Conservation (phyloP, 306 rosid genomes). For the Urtica urens region DNA sequence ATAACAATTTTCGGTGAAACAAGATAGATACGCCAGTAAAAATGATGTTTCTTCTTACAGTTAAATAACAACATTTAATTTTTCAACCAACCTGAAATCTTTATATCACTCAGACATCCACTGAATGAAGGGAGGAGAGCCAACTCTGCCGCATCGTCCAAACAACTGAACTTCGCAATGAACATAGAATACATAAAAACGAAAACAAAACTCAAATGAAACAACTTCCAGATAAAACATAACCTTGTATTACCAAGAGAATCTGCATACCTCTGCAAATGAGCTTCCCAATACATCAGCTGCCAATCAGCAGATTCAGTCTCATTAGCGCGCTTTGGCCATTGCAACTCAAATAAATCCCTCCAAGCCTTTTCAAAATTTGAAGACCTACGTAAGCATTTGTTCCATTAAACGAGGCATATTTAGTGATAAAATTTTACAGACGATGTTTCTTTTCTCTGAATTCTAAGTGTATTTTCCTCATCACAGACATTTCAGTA, state of each 20-base stretch:
- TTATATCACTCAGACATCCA: conserved; percentile 48
- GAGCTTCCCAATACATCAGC: conserved; percentile 72
- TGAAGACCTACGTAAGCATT: conserved; percentile 33
- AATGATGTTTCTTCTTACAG: too few species aligned
- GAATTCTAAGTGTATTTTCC: too few species aligned
- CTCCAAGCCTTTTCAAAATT: conserved; percentile 45
- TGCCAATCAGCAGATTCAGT: conserved; percentile 50
- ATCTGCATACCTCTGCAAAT: conserved; percentile 54
- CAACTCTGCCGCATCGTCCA: conserved; percentile 68
- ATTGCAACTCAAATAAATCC: conserved; percentile 33
- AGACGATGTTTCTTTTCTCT: too few species aligned
- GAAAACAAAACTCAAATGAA: conserved; percentile 7
- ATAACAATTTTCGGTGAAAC: too few species aligned
- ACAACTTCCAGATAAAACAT: not conserved
- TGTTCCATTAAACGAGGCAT: not conserved
- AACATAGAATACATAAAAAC: conserved; percentile 15
- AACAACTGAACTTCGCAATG: conserved; percentile 45
- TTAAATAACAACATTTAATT: too few species aligned
- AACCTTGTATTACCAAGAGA: not conserved
- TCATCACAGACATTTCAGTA: too few species aligned
- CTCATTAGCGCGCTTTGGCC: conserved; percentile 35
- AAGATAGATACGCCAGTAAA: too few species aligned
- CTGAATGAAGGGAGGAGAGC: conserved; percentile 53
- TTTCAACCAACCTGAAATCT: conserved; percentile 63
- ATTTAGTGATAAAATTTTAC: too few species aligned